Evolutionary conservation across 805 yeast genomes (phyloP).

Genomic region (Candida corydali): DNA sequence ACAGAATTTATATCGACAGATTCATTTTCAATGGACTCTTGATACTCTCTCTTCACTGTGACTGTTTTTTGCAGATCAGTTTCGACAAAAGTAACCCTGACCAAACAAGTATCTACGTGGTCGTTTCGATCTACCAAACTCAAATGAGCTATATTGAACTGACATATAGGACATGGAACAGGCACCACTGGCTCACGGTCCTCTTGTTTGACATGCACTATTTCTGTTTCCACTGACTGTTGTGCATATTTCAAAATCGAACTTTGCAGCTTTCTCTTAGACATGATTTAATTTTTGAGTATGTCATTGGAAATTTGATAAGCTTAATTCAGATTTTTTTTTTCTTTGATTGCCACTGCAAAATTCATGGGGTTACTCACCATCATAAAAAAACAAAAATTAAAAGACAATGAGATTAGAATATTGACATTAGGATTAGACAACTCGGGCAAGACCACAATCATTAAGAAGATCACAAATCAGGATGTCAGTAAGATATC

Average conservation of each 20-base stretch:
- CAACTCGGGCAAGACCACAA: conserved; percentile 87
- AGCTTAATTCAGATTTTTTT: too few relatives aligned
- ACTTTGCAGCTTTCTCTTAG: conserved; percentile 5
- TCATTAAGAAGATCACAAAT: conserved; percentile 56
- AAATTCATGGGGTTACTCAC: conserved; percentile 73
- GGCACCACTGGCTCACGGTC: background rate
- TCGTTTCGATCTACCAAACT: conserved; percentile 40
- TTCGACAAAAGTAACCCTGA: conserved; percentile 20
- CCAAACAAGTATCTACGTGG: conserved; percentile 56
- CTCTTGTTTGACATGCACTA: background rate
- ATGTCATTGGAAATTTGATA: too few relatives aligned
- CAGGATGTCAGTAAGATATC: conserved; percentile 53
- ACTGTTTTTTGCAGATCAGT: background rate
- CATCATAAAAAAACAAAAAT: conserved; percentile 76
- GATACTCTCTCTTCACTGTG: background rate
- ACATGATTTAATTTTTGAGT: background rate
- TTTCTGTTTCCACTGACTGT: background rate
- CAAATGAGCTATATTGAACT: conserved; percentile 30
- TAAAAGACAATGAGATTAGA: conserved; percentile 73
- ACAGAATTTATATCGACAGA: background rate
- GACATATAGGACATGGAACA: conserved; percentile 51
- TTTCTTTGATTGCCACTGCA: background rate
- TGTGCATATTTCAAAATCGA: conserved; percentile 22
- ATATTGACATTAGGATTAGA: conserved; percentile 80
- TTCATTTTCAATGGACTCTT: background rate